Evolutionary conservation across 805 yeast genomes (phyloP), one percentile per base, ranked within the genome.

Genomic region (Metschnikowia chrysomelidarum): DNA sequence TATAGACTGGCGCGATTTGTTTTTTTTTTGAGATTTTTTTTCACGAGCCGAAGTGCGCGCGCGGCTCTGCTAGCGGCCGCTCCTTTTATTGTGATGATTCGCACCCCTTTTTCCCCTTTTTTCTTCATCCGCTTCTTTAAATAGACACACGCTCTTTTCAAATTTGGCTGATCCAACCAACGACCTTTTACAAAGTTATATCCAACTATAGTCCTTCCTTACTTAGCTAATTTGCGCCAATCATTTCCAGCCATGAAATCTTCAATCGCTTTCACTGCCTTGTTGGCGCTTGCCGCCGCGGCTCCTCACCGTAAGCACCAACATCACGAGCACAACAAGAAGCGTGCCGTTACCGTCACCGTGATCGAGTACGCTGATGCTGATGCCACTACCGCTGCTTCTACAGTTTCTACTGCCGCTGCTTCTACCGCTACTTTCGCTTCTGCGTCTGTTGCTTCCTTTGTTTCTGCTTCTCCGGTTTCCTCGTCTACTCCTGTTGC

Each of bases 261-360:
- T 9, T 20, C 50, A 8, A 21, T 45, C 14, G 45, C 41, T 28
- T 32, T 47, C 19, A 33, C 49, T 37, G 36, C 38, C 25, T 31
- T 45, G 14, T 38, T 43, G 32, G 50, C 50, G 23, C 19, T 43
- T 27, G 43, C 43, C 24, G 47, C 51, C 33, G 44, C 44, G 9
- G 45, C 48, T 24, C 43, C 41, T 15, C 38, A 47, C 37, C 38
- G 39, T 16, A 40, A 32, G 14, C 53, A 47, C 38, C 64, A 60
- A 45, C 56, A 57, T 41, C 71, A 62, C 43, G 68, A 64, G 38
- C 58, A 60, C 28, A 49, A 51, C 40, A 56, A 63, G 49, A 60
- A 62, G 54, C 62, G 70, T 56, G 68, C 51, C 30, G 66, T 58
- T 31, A 62, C 71, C 40, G 50, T 58, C 35, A 50, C 64, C 32